Evolutionary conservation across 2,329 filamentous ascomycete species (phyloP), one percentile per base, ranked within the genome.

Genomic region (Emydomyces testavorans): DNA sequence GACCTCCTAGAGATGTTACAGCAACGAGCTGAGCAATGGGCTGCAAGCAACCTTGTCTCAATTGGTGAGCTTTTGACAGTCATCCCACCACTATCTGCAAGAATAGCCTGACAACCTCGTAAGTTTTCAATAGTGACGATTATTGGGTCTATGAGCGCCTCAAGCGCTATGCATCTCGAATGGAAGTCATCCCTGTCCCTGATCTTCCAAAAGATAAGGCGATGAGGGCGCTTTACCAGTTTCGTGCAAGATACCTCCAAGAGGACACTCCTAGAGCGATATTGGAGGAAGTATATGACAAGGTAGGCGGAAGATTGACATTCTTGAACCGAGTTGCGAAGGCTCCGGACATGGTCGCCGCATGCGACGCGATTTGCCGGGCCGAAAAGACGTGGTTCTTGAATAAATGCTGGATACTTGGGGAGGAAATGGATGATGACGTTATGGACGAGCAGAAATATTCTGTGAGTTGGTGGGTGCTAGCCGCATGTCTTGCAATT

Each of bases 381-480:
- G 76, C 74, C 32, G 84, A 89, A 60, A 85, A 84, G 62, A 82
- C 79, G 0, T 89, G 84, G 84, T 82, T 88, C 56, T 65, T 88
- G 16, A 88, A 86, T 65, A 80, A 83, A 60, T 87, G 83, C 62
- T 83, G 83, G 71, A 84, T 88, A 46, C 72, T 89, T 1, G 84
- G 84, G 15, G 71, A 69, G 52, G 80, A 82, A 53, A 88, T 83
- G 82, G 92, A 96, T 57, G 92, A 96, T 65, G 92, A 98, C 62
- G 92, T 95, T 56, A 96, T 96, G 82, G 87, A 95, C 60, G 85
- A 95, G 65, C 88, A 96, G 62, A 95, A 96, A 65, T 95, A 87
- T 73, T 86, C 89, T 38, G 83, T 87, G 71, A 68, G 81, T 29
- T n/a, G 39, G 13, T 39, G n/a, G n/a, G 21, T 18, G 18, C 21